A percentile compares a stretch with the other conserved stretches of the same genome.
Conservation (phyloP, 495 filamentous ascomycete species). For the Aspergillus sclerotioniger region DNA sequence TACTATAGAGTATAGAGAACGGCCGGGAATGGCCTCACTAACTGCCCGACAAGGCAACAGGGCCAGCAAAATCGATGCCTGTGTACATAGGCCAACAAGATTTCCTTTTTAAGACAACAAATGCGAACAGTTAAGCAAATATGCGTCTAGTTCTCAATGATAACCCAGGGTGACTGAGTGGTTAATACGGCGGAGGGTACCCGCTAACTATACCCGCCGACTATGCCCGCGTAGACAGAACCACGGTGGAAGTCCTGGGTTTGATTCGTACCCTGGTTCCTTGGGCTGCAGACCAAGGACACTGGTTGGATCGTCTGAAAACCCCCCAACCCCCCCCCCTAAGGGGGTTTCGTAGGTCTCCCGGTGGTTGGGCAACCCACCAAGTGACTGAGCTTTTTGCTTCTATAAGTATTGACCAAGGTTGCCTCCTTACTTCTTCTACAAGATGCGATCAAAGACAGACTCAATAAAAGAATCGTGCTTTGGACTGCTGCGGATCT, state of each 20-base stretch:
- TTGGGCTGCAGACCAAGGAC: not conserved
- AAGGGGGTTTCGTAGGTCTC: not conserved
- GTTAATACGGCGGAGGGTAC: not conserved
- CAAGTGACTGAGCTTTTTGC: not conserved
- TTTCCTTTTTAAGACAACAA: not conserved
- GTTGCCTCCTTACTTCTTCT: not conserved
- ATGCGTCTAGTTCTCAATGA: not conserved
- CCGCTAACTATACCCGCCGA: no score
- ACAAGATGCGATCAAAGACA: no score
- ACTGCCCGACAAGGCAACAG: not conserved
- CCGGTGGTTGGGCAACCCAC: not conserved
- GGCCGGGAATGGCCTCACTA: not conserved
- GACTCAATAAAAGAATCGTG: no score
- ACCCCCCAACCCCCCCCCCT: no score
- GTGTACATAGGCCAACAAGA: not conserved
- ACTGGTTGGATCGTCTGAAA: not conserved
- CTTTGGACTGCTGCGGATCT: no score
- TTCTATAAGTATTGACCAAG: not conserved
- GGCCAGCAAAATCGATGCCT: not conserved
- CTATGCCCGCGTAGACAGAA: not conserved
- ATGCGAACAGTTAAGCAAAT: not conserved
- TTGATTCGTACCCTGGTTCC: not conserved
- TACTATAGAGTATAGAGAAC: not conserved
- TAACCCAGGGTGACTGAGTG: not conserved
- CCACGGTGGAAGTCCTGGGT: not conserved